These are phyloP conservation scores for Vinca minor DNA, from an alignment of 257 asterid genomes.

Conservation along the genomic window DNA sequence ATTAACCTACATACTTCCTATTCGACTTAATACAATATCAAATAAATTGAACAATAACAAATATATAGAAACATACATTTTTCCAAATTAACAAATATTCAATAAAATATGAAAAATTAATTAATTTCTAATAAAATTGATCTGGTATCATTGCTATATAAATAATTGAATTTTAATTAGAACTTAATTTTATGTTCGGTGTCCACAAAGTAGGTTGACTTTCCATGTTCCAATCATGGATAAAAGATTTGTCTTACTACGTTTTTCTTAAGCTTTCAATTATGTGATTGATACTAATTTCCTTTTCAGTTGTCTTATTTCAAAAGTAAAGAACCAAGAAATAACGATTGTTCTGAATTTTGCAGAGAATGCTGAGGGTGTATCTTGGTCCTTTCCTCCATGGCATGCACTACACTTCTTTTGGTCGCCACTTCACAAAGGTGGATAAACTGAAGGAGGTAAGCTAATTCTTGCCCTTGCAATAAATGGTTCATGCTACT, in stretches of 20 bases:
- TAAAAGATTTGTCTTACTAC: background rate
- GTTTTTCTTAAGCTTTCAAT: background rate
- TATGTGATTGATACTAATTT: background rate
- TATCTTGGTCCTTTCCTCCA: slow-evolving; percentile 76
- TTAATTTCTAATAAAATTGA: too few relatives aligned
- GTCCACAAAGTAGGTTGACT: background rate
- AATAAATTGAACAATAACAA: too few relatives aligned
- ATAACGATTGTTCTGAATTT: background rate
- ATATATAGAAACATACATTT: too few relatives aligned
- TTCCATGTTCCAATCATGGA: background rate
- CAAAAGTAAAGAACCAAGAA: too few relatives aligned
- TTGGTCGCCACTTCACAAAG: slow-evolving; percentile 72
- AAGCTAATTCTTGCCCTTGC: slow-evolving; percentile 10
- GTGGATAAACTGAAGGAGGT: slow-evolving; percentile 56
- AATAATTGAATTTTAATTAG: background rate
- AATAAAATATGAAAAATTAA: too few relatives aligned
- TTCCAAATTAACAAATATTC: too few relatives aligned
- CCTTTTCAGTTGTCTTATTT: background rate
- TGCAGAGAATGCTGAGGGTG: slow-evolving; percentile 56
- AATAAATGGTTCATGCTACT: background rate
- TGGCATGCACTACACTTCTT: slow-evolving; percentile 80
- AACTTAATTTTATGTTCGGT: background rate
- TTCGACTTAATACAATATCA: too few relatives aligned
- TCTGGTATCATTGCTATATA: background rate
- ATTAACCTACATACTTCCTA: too few relatives aligned